phyloP scores from a whole-genome alignment of 108 stramenopile species.

The Heterococcus sp. region DNA sequence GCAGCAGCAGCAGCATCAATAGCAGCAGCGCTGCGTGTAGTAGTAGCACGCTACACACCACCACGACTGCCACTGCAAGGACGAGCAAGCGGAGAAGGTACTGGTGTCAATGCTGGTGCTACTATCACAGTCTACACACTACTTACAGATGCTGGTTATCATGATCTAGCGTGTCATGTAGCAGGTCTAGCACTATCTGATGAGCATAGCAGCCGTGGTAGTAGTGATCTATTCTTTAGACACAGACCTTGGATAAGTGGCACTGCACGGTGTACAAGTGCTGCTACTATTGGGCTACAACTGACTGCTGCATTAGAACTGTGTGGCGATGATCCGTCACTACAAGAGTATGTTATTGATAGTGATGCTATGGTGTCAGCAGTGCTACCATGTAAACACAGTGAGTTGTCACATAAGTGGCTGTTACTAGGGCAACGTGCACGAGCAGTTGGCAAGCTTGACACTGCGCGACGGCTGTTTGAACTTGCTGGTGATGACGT shows the following conservation, averaged over 20 bases:
- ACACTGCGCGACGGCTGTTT: conserved; percentile 11
- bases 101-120: conserved; percentile 30
- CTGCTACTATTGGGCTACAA: not conserved
- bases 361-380: conserved; percentile 27
- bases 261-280: conserved; percentile 5
- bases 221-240: conserved; percentile 20
- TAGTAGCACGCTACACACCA: conserved; percentile 23
- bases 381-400: conserved; percentile 4
- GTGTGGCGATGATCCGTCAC: conserved; percentile 22
- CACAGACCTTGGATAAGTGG: conserved; percentile 13
- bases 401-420: conserved; percentile 5
- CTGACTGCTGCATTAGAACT: conserved; percentile 16
- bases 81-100: conserved; percentile 19
- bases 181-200: not conserved
- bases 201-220: not conserved
- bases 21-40: not conserved
- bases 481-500: conserved; percentile 22
- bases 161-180: conserved; percentile 16
- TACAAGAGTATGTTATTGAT: conserved; percentile 4
- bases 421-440: conserved; percentile 1
- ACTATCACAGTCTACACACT: conserved; percentile 8
- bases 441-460: conserved; percentile 5
- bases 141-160: conserved; percentile 3
- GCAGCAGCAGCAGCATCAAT: not conserved
- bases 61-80: conserved; percentile 12